phyloP scores from a whole-genome alignment of 1,139 yeast genomes.

The Geotrichum aggregatum region DNA sequence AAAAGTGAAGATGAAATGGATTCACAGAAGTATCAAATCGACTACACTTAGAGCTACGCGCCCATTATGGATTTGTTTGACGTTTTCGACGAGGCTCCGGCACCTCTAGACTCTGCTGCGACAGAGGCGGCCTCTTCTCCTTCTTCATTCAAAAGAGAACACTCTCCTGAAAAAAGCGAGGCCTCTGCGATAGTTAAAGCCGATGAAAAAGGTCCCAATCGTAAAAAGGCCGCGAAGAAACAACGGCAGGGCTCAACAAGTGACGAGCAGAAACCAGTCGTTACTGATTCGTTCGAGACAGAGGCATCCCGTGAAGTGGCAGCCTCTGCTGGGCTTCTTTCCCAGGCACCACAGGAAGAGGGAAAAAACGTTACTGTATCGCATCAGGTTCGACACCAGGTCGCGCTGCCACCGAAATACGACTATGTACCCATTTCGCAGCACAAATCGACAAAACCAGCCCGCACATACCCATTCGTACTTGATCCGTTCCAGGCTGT shows the following conservation, averaged over 20 bases:
- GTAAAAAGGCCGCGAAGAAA: constrained; percentile 1
- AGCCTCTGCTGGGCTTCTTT: constrained; percentile 67
- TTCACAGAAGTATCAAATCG: not conserved
- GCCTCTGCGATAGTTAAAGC: not conserved
- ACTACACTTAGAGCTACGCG: too few species aligned
- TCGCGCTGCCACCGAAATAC: constrained; percentile 88
- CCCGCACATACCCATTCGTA: constrained; percentile 84
- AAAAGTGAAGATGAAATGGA: not conserved
- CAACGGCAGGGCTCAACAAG: constrained; percentile 7
- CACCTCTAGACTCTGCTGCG: constrained; percentile 7
- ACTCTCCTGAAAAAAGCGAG: not conserved
- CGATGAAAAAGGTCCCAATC: not conserved
- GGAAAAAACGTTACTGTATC: constrained; percentile 61
- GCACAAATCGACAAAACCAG: constrained; percentile 56
- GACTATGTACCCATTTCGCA: constrained; percentile 84
- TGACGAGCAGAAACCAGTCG: constrained; percentile 50
- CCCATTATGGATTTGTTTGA: constrained; percentile 20
- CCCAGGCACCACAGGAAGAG: constrained; percentile 38
- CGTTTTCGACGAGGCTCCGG: constrained; percentile 22
- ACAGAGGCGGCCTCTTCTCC: not conserved
- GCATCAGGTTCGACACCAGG: constrained; percentile 97
- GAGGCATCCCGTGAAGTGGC: constrained; percentile 87
- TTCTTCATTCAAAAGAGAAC: constrained; percentile 5
- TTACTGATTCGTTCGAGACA: constrained; percentile 83
- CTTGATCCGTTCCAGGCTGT: constrained; percentile 96